A percentile compares a stretch with the other conserved stretches of the same genome.
phyloP scores from a whole-genome alignment of 2,329 filamentous ascomycete species.

The Calonectria henricotiae region DNA sequence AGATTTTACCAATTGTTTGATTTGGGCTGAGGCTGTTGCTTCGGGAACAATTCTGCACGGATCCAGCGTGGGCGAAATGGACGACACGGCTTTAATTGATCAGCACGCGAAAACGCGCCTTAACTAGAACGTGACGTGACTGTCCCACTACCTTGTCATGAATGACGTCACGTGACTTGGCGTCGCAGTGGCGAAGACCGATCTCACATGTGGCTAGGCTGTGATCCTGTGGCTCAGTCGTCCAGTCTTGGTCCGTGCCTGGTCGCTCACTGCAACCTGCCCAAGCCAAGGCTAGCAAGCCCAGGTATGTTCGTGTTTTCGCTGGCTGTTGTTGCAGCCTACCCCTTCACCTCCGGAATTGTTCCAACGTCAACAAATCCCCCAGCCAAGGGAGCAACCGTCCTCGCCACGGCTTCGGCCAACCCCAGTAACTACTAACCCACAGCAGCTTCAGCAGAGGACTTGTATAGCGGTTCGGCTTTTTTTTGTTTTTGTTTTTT shows the following conservation, averaged over 20 bases:
- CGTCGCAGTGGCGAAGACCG: slow-evolving; percentile 29
- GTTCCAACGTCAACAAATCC: slow-evolving; percentile 56
- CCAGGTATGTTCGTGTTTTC: slow-evolving; percentile 46
- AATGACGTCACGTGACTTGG: slow-evolving; percentile 55
- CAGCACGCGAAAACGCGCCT: slow-evolving; percentile 55
- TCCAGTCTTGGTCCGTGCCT: slow-evolving; percentile 33
- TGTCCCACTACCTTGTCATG: slow-evolving; percentile 52
- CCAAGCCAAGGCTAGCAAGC: slow-evolving; percentile 20
- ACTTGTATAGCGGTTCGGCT: slow-evolving; percentile 27
- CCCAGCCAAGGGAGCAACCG: slow-evolving; percentile 52
- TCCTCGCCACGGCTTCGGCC: slow-evolving; percentile 56
- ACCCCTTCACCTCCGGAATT: slow-evolving; percentile 40
- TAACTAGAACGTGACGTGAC: slow-evolving; percentile 59
- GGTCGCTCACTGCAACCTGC: slow-evolving; percentile 39
- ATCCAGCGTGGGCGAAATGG: slow-evolving; percentile 41
- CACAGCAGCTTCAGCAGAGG: slow-evolving; percentile 41
- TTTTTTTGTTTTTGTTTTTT: background rate
- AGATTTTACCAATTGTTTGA: slow-evolving; percentile 32
- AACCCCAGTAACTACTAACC: slow-evolving; percentile 55
- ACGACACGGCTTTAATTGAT: slow-evolving; percentile 55
- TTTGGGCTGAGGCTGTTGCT: slow-evolving; percentile 31
- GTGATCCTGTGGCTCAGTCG: slow-evolving; percentile 4
- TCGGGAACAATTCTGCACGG: slow-evolving; percentile 37
- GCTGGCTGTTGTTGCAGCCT: slow-evolving; percentile 34
- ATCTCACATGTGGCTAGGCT: slow-evolving; percentile 15